These are phyloP conservation scores for Brassica cretica DNA, from an alignment of 345 rosid genomes.

Conservation along the genomic window DNA sequence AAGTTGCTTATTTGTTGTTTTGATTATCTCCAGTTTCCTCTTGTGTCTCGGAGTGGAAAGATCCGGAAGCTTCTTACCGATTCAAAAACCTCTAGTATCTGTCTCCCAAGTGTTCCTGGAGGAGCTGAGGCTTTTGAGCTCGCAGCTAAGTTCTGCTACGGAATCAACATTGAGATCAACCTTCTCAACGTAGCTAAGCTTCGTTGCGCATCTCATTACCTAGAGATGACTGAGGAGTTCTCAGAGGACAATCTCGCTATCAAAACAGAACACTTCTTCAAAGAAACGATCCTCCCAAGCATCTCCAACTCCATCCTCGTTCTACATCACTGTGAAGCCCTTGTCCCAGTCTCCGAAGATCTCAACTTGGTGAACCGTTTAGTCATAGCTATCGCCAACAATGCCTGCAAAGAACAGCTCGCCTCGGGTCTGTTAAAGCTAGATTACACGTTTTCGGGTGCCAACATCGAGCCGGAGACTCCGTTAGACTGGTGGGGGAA, in stretches of 20 bases:
- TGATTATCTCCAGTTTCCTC: constrained; percentile 66
- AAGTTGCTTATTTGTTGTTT: constrained; percentile 1
- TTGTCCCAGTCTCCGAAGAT: constrained; percentile 80
- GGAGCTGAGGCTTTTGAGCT: constrained; percentile 88
- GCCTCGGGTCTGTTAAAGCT: constrained; percentile 86
- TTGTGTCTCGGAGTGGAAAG: constrained; percentile 88
- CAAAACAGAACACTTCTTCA: constrained; percentile 64
- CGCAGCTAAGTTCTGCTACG: constrained; percentile 97
- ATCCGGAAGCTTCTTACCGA: constrained; percentile 72
- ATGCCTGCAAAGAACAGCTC: constrained; percentile 94
- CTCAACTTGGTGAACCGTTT: constrained; percentile 67
- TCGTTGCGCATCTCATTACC: constrained; percentile 69
- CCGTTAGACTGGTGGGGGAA: constrained; percentile 96
- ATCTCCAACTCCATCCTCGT: constrained; percentile 70
- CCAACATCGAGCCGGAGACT: constrained; percentile 64
- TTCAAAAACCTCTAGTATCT: constrained; percentile 57
- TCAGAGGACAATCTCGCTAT: constrained; percentile 72
- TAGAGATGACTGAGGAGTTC: constrained; percentile 92
- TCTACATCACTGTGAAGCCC: constrained; percentile 72
- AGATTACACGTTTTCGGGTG: constrained; percentile 61
- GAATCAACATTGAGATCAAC: constrained; percentile 68
- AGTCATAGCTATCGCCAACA: constrained; percentile 73
- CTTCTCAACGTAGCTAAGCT: constrained; percentile 68
- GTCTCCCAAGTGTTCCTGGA: constrained; percentile 66
- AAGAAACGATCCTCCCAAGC: constrained; percentile 64